Percentiles rank a stretch among this genome's conserved stretches.
phyloP scores from a whole-genome alignment of 1,139 yeast species.

The Scheffersomyces quercinus region DNA sequence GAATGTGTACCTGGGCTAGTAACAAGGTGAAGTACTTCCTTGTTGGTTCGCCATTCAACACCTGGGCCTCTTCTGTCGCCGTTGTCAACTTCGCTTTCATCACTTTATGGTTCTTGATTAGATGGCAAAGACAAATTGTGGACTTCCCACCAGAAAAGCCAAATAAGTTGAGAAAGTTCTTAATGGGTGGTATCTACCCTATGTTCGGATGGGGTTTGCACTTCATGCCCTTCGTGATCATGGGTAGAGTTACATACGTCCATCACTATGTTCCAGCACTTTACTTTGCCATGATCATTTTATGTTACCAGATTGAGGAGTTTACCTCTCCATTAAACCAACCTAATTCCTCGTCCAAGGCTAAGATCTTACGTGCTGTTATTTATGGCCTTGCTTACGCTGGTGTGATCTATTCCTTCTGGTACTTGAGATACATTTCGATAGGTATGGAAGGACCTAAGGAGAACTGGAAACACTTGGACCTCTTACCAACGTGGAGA shows the following conservation, averaged over 20 bases:
- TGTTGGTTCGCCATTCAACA: conserved; percentile 90
- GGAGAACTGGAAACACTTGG: conserved; percentile 65
- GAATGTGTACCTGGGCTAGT: conserved; percentile 94
- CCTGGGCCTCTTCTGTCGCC: conserved; percentile 86
- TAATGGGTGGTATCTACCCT: conserved; percentile 88
- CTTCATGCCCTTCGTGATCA: conserved; percentile 82
- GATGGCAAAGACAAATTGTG: conserved; percentile 91
- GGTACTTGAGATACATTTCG: conserved; percentile 73
- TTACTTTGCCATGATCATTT: conserved; percentile 87
- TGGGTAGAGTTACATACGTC: conserved; percentile 97
- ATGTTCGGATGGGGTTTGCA: conserved; percentile 95
- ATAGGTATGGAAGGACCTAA: conserved; percentile 91
- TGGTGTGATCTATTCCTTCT: conserved; percentile 65
- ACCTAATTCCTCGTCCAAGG: conserved; percentile 20
- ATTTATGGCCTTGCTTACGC: conserved; percentile 50
- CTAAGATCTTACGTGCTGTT: conserved; percentile 28
- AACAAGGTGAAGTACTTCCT: conserved; percentile 80
- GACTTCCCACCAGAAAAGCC: conserved; percentile 56
- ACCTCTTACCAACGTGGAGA: conserved; percentile 77
- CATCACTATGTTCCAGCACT: conserved; percentile 97
- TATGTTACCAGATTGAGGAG: conserved; percentile 73
- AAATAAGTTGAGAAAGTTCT: conserved; percentile 33
- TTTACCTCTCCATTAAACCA: conserved; percentile 47
- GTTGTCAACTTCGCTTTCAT: conserved; percentile 61
- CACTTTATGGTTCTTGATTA: conserved; percentile 59